A percentile compares a stretch with the other conserved stretches of the same genome.
phyloP scores from a whole-genome alignment of 2,329 filamentous ascomycete species.

The Clonostachys rhizophaga region DNA sequence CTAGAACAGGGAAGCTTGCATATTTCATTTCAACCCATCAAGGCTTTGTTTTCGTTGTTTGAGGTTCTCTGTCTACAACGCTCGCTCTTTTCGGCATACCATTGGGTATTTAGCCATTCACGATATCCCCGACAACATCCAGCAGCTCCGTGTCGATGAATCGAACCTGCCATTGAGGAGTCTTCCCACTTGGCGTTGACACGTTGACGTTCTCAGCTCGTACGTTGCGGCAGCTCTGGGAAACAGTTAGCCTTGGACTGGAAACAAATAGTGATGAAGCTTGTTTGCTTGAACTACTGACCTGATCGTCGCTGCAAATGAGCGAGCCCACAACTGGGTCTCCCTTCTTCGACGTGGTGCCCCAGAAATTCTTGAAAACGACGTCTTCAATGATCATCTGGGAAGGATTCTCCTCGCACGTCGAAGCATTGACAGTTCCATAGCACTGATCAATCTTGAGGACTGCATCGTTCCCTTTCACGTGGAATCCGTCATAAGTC shows the following conservation, averaged over 20 bases:
- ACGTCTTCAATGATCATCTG: conserved; percentile 17
- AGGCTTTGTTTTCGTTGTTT: no score
- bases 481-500: conserved; percentile 53
- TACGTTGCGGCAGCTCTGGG: conserved; percentile 11
- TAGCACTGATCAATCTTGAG: conserved; percentile 19
- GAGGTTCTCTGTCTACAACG: no score
- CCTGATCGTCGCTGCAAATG: conserved; percentile 18
- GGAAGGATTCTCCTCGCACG: conserved; percentile 6
- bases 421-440: conserved; percentile 4
- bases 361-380: conserved; percentile 16
- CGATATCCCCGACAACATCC: conserved; percentile 2
- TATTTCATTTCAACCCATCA: no score
- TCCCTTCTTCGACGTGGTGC: conserved; percentile 16
- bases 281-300: conserved; percentile 8
- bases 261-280: no score
- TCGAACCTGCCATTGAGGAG: conserved; percentile 12
- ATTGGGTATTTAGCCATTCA: no score
- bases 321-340: conserved; percentile 18
- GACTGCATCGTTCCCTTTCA: conserved; percentile 47
- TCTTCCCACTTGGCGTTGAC: conserved; percentile 11
- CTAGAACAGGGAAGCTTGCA: no score
- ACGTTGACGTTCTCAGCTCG: conserved; percentile 11
- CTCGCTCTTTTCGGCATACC: no score
- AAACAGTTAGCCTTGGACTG: no score
- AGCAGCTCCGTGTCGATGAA: conserved; percentile 9